These are phyloP conservation scores for Aquilaria malaccensis DNA, from an alignment of 345 rosid genomes.

Conservation along the genomic window DNA sequence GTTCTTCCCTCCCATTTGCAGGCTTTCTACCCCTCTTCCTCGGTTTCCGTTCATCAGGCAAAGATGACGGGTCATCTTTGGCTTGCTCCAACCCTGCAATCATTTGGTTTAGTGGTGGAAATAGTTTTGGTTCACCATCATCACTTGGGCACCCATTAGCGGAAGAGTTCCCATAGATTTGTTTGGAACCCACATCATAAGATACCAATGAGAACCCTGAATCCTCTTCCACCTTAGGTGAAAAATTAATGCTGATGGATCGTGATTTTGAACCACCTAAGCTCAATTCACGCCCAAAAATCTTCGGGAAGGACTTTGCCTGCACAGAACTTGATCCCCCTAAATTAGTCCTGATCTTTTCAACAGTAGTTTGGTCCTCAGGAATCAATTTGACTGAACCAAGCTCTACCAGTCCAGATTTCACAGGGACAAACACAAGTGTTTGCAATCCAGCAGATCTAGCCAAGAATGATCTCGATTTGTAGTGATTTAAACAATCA, in stretches of 20 bases:
- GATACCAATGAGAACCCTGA: slow-evolving; percentile 52
- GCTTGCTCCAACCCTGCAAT: slow-evolving; percentile 40
- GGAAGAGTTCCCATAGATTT: slow-evolving; percentile 48
- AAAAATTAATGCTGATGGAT: slow-evolving; percentile 69
- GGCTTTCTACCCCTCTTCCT: slow-evolving; percentile 97
- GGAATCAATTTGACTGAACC: slow-evolving; percentile 62
- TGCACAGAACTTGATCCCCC: slow-evolving; percentile 52
- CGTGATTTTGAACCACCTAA: slow-evolving; percentile 61
- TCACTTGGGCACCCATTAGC: slow-evolving; percentile 38
- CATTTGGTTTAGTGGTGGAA: slow-evolving; percentile 38
- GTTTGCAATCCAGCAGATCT: slow-evolving; percentile 78
- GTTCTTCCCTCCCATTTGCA: slow-evolving; percentile 96
- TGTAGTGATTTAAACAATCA: slow-evolving; percentile 50
- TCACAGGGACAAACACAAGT: slow-evolving; percentile 59
- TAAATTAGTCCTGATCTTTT: slow-evolving; percentile 49
- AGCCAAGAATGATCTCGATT: slow-evolving; percentile 65
- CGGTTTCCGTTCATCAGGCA: slow-evolving; percentile 72
- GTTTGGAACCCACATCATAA: slow-evolving; percentile 43
- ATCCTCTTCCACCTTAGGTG: slow-evolving; percentile 87
- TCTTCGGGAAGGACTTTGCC: slow-evolving; percentile 59
- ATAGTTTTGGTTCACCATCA: slow-evolving; percentile 36
- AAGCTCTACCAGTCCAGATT: slow-evolving; percentile 81
- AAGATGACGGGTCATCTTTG: slow-evolving; percentile 54
- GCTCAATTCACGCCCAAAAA: slow-evolving; percentile 80
- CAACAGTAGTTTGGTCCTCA: slow-evolving; percentile 52